Evolutionary conservation across 2,329 filamentous ascomycete species (phyloP).

Genomic region (Fusarium buharicum): DNA sequence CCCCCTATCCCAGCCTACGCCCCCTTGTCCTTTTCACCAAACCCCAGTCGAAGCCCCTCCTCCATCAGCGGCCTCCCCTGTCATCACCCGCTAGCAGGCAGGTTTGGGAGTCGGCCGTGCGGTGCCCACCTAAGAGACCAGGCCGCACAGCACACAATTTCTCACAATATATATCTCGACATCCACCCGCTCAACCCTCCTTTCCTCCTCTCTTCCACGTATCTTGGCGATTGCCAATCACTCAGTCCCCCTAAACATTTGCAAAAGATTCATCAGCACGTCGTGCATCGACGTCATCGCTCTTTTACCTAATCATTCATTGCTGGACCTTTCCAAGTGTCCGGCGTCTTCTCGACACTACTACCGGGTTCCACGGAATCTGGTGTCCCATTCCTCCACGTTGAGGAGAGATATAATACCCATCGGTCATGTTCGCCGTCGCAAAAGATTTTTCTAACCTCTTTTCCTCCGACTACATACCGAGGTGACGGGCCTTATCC

Average conservation of each 20-base stretch:
- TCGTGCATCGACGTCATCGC: slow-evolving; percentile 46
- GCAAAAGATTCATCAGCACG: slow-evolving; percentile 37
- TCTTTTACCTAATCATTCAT: slow-evolving; percentile 32
- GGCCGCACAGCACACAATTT: slow-evolving; percentile 34
- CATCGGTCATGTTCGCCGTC: slow-evolving; percentile 66
- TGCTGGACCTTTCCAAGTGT: slow-evolving; percentile 45
- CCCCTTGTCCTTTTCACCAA: slow-evolving; percentile 30
- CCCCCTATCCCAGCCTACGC: slow-evolving; percentile 25
- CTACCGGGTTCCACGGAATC: slow-evolving; percentile 46
- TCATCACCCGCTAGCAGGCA: slow-evolving; percentile 32
- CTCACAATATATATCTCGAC: slow-evolving; percentile 50
- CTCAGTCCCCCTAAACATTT: slow-evolving; percentile 31
- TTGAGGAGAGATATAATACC: slow-evolving; percentile 50
- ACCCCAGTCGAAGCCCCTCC: slow-evolving; percentile 40
- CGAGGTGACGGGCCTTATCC: slow-evolving; percentile 67
- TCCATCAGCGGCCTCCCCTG: slow-evolving; percentile 33
- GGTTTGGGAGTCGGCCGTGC: slow-evolving; percentile 39
- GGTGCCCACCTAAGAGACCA: slow-evolving; percentile 32
- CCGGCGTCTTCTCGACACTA: slow-evolving; percentile 46
- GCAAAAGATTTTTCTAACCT: slow-evolving; percentile 64
- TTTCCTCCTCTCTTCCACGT: slow-evolving; percentile 46
- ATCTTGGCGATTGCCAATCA: slow-evolving; percentile 55
- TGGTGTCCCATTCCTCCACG: slow-evolving; percentile 46
- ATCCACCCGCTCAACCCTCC: slow-evolving; percentile 45
- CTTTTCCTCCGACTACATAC: slow-evolving; percentile 70